These are phyloP conservation scores for Blumeriella jaapii DNA, from an alignment of 2,329 filamentous ascomycete species.

Conservation along the genomic window DNA sequence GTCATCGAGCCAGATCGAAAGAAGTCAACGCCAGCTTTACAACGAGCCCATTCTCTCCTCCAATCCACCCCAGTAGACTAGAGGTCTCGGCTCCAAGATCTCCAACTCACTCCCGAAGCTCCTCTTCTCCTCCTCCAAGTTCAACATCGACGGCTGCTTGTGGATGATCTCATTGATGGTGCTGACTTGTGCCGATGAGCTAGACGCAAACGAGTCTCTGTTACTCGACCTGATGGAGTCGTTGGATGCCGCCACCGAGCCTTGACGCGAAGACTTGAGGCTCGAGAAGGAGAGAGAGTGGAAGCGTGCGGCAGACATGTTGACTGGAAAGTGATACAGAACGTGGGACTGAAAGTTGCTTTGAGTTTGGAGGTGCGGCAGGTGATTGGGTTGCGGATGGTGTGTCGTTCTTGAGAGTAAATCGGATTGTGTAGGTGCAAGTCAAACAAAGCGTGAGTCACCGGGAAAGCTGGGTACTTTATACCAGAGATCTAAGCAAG, in stretches of 20 bases:
- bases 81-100: constrained; percentile 49
- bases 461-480: too few relatives aligned
- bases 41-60: constrained; percentile 42
- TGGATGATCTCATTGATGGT: constrained; percentile 49
- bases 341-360: not conserved
- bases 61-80: constrained; percentile 51
- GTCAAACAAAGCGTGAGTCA: too few relatives aligned
- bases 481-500: too few relatives aligned
- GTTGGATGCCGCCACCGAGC: constrained; percentile 32
- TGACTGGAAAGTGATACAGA: constrained; percentile 9
- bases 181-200: constrained; percentile 31
- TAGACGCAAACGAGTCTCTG: constrained; percentile 32
- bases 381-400: too few relatives aligned
- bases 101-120: constrained; percentile 41
- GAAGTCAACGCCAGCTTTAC: too few relatives aligned
- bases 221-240: constrained; percentile 22
- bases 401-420: too few relatives aligned
- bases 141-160: constrained; percentile 44
- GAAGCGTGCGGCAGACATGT: constrained; percentile 25
- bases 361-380: too few relatives aligned
- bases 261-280: constrained; percentile 42
- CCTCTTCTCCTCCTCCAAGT: constrained; percentile 45
- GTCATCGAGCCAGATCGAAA: too few relatives aligned
- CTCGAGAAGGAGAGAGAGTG: constrained; percentile 38
- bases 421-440: too few relatives aligned